A percentile compares a stretch with the other conserved stretches of the same genome.
Evolutionary conservation across 257 asterid species (phyloP).

Genomic region (Striga asiatica): DNA sequence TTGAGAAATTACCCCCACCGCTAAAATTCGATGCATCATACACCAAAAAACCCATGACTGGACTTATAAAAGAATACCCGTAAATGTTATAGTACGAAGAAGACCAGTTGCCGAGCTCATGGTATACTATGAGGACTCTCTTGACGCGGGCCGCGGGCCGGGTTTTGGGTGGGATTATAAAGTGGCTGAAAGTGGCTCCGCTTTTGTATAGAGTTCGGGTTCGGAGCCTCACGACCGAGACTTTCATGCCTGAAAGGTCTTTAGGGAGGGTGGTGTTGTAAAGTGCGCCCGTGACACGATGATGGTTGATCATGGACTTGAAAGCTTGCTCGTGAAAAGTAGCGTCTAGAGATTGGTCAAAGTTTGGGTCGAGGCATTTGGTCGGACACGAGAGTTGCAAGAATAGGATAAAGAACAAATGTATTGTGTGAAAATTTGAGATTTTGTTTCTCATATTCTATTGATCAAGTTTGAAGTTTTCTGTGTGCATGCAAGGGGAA

Average conservation of each 20-base stretch:
- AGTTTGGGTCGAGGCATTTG: conserved; percentile 20
- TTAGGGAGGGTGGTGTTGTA: conserved; percentile 53
- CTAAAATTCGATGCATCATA: conserved; percentile 44
- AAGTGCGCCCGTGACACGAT: conserved; percentile 41
- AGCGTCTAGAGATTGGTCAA: conserved; percentile 38
- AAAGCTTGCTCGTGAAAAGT: conserved; percentile 52
- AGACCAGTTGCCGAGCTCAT: conserved; percentile 60
- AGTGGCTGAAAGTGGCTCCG: conserved; percentile 60
- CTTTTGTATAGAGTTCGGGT: conserved; percentile 53
- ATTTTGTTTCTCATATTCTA: conserved; percentile 19
- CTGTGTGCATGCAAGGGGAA: no score
- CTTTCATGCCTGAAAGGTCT: conserved; percentile 53
- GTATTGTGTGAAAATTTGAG: conserved; percentile 14
- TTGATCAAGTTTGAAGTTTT: no score
- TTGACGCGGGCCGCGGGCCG: conserved; percentile 54
- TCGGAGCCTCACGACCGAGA: conserved; percentile 45
- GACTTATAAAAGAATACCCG: conserved; percentile 46
- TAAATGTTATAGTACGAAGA: conserved; percentile 41
- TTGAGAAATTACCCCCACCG: conserved; percentile 18
- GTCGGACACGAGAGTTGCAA: conserved; percentile 19
- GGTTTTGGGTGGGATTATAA: conserved; percentile 48
- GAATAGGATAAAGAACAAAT: conserved; percentile 20
- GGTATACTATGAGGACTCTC: conserved; percentile 53
- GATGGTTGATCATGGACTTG: conserved; percentile 31
- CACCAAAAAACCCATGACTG: conserved; percentile 55